These are phyloP conservation scores for Ganoderma multipileum DNA, from an alignment of 1,284 basidiomycete species.

Conservation along the genomic window DNA sequence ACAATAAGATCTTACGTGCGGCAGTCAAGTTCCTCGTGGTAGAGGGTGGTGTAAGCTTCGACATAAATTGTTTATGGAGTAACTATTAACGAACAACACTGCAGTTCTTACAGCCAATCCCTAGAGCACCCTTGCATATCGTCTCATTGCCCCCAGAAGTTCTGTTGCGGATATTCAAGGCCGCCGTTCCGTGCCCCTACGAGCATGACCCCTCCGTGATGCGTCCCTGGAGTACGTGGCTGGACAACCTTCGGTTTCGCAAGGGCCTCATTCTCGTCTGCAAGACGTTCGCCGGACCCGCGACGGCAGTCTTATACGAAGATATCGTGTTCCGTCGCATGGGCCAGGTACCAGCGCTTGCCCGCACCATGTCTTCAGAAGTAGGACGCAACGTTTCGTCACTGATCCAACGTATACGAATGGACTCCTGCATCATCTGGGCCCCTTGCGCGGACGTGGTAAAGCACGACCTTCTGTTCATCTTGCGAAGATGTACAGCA, in stretches of 20 bases:
- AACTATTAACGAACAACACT: neutral
- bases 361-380: slow-evolving; percentile 12
- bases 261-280: slow-evolving; percentile 22
- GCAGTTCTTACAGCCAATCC: slow-evolving; percentile 13
- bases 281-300: slow-evolving; percentile 19
- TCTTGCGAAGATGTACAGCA: slow-evolving; percentile 15
- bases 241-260: slow-evolving; percentile 19
- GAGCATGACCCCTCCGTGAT: slow-evolving; percentile 19
- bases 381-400: slow-evolving; percentile 1
- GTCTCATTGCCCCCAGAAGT: slow-evolving; percentile 17
- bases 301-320: slow-evolving; percentile 22
- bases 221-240: slow-evolving; percentile 15
- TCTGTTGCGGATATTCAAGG: slow-evolving; percentile 19
- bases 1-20: neutral
- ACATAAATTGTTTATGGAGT: neutral
- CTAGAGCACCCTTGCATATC: neutral
- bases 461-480: slow-evolving; percentile 9
- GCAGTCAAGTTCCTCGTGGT: slow-evolving; percentile 20
- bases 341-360: slow-evolving; percentile 24
- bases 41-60: slow-evolving; percentile 14
- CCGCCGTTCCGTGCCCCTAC: slow-evolving; percentile 7
- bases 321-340: slow-evolving; percentile 25
- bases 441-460: slow-evolving; percentile 17
- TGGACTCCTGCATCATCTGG: slow-evolving; percentile 22
- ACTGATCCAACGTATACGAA: slow-evolving; percentile 17